Percentiles rank a stretch among this genome's conserved stretches.
Evolutionary conservation across 2,329 filamentous ascomycete genomes (phyloP).

Genomic region (Colletotrichum gigasporum): DNA sequence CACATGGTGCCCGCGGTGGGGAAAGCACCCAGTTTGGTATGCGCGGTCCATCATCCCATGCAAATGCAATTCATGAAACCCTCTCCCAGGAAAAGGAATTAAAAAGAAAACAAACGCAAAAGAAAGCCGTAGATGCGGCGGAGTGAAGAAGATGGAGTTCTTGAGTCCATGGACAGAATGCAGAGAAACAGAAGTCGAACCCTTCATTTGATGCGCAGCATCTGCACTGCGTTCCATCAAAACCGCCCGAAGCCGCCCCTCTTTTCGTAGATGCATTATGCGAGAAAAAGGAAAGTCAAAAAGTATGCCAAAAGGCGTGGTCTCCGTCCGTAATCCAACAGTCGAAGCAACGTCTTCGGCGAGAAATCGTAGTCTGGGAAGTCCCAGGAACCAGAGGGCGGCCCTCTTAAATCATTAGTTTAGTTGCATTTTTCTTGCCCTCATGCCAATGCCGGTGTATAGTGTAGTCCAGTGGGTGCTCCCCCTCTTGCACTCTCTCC

Average conservation of each 20-base stretch:
- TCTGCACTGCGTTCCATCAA: not conserved
- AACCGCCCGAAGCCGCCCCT: not conserved
- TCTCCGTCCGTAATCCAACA: constrained; percentile 21
- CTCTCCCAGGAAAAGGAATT: not conserved
- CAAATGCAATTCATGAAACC: constrained; percentile 30
- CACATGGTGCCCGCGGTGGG: too few species aligned
- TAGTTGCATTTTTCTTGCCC: constrained; percentile 17
- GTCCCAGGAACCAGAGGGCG: not conserved
- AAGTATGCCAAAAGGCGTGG: constrained; percentile 9
- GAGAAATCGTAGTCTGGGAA: not conserved
- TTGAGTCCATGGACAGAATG: constrained; percentile 11
- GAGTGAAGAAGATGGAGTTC: constrained; percentile 2
- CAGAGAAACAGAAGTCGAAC: constrained; percentile 5
- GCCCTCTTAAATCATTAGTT: constrained; percentile 28
- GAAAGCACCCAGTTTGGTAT: too few species aligned
- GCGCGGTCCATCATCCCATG: constrained; percentile 14
- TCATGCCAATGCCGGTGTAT: constrained; percentile 21
- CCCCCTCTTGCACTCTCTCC: not conserved
- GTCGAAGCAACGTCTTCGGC: not conserved
- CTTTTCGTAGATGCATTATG: constrained; percentile 21
- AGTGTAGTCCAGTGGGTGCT: not conserved
- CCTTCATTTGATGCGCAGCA: constrained; percentile 5
- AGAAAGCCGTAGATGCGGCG: constrained; percentile 1
- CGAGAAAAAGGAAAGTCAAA: not conserved
- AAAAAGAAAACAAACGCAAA: not conserved